Conservation (phyloP, 768 basidiomycete genomes). For the Amanita pallidorosea region DNA sequence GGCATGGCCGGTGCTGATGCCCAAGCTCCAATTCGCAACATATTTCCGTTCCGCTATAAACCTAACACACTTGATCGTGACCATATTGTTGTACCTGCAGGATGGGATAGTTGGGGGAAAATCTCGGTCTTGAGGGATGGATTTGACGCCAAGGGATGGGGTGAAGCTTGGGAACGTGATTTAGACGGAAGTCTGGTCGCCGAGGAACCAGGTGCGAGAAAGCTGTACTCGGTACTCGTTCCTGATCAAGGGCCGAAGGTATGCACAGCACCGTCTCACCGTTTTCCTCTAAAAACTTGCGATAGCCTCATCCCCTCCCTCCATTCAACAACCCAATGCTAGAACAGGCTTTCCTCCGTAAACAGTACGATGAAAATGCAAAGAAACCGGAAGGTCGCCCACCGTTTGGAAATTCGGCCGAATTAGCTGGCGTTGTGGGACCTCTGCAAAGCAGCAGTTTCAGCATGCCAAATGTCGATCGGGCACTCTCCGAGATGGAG, state of each 20-base stretch:
- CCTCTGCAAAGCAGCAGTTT: constrained; percentile 85
- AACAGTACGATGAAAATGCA: constrained; percentile 85
- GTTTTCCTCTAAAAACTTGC: background rate
- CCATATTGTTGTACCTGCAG: constrained; percentile 82
- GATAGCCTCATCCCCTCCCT: constrained; percentile 53
- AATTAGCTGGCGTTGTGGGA: constrained; percentile 76
- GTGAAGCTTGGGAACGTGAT: constrained; percentile 72
- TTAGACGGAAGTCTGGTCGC: constrained; percentile 32
- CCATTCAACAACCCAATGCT: constrained; percentile 74
- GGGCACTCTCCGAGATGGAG: constrained; percentile 85
- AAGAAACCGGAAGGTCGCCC: constrained; percentile 87
- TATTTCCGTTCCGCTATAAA: constrained; percentile 79
- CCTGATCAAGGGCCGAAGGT: constrained; percentile 72
- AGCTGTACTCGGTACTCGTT: constrained; percentile 60
- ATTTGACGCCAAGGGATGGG: constrained; percentile 77
- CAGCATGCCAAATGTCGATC: constrained; percentile 79
- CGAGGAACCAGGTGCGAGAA: constrained; percentile 52
- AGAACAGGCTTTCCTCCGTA: constrained; percentile 85
- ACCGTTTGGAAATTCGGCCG: constrained; percentile 53
- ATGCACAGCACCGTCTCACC: constrained; percentile 12
- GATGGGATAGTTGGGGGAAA: constrained; percentile 99
- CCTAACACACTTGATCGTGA: constrained; percentile 93
- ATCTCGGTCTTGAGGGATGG: constrained; percentile 84
- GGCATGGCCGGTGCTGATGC: constrained; percentile 48
- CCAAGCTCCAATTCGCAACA: constrained; percentile 58